Percentiles rank a stretch among this genome's conserved stretches.
These are phyloP conservation scores for Citrus unshiu DNA, from an alignment of 345 rosid species.

Conservation along the genomic window DNA sequence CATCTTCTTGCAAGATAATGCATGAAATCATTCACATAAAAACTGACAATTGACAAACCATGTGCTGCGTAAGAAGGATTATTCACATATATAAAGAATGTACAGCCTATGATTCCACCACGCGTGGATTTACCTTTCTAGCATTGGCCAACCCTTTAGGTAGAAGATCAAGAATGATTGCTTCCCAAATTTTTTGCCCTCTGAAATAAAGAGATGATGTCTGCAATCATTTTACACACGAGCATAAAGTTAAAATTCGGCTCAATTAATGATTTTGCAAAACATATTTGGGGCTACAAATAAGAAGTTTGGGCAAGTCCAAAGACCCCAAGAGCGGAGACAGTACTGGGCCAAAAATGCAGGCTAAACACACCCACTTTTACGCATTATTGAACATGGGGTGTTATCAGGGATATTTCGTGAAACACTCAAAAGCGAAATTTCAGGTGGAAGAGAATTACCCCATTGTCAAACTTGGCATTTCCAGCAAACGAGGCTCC, in stretches of 20 bases:
- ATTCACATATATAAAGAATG: not conserved
- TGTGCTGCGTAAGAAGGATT: not conserved
- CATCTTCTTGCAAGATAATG: not conserved
- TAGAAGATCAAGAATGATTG: conserved; percentile 78
- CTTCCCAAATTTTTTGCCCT: conserved; percentile 89
- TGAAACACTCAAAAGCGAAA: not conserved
- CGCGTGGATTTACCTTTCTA: conserved; percentile 42
- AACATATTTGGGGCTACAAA: too few relatives aligned
- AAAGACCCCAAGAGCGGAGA: too few relatives aligned
- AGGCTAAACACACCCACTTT: too few relatives aligned
- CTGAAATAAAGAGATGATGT: conserved; percentile 80
- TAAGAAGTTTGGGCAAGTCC: too few relatives aligned
- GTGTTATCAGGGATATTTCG: too few relatives aligned
- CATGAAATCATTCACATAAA: not conserved
- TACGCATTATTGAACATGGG: too few relatives aligned
- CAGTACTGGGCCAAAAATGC: too few relatives aligned
- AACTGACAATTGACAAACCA: not conserved
- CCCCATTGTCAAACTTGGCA: conserved; percentile 59
- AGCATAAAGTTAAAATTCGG: not conserved
- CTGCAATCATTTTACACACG: conserved; percentile 43
- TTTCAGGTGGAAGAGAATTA: conserved; percentile 21
- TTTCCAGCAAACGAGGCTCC: conserved; percentile 97
- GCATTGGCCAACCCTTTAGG: conserved; percentile 75
- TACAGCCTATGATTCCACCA: not conserved
- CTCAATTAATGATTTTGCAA: not conserved